A percentile compares a stretch with the other conserved stretches of the same genome.
phyloP scores from a whole-genome alignment of 352 stramenopile species.

The Phytopythium sindhum region DNA sequence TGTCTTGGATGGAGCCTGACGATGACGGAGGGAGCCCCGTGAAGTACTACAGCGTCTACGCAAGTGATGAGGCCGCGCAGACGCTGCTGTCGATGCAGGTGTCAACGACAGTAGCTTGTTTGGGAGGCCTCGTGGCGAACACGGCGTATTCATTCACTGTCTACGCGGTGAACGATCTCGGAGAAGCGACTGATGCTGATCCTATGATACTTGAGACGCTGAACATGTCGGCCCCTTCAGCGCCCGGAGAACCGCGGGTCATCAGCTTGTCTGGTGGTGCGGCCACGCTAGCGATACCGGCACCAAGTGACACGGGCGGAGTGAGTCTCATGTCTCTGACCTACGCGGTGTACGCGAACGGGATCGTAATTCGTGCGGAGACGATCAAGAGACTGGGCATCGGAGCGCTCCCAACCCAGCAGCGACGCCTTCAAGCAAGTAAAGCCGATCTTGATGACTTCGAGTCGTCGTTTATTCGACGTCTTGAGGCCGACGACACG shows the following conservation, averaged over 20 bases:
- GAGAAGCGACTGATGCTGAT: conserved; percentile 28
- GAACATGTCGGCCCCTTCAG: conserved; percentile 20
- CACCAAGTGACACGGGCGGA: conserved; percentile 44
- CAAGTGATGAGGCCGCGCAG: conserved; percentile 6
- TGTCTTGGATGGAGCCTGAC: conserved; percentile 39
- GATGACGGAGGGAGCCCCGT: conserved; percentile 53
- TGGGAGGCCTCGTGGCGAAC: conserved; percentile 38
- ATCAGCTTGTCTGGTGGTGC: conserved; percentile 35
- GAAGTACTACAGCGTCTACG: conserved; percentile 37
- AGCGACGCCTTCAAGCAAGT: background rate
- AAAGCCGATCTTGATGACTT: background rate
- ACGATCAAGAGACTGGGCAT: conserved; percentile 11
- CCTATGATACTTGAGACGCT: conserved; percentile 24
- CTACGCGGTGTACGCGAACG: conserved; percentile 48
- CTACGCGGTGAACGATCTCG: conserved; percentile 41
- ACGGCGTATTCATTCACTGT: conserved; percentile 49
- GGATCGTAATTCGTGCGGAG: conserved; percentile 16
- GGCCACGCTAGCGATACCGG: conserved; percentile 22
- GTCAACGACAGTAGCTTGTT: conserved; percentile 6
- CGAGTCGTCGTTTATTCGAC: background rate
- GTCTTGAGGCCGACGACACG: background rate
- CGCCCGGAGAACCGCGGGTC: conserved; percentile 22
- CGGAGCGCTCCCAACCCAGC: background rate
- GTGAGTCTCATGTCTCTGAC: conserved; percentile 18
- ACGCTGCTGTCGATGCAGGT: conserved; percentile 8